phyloP scores from a whole-genome alignment of 352 stramenopile species.

The Phytophthora lateralis region DNA sequence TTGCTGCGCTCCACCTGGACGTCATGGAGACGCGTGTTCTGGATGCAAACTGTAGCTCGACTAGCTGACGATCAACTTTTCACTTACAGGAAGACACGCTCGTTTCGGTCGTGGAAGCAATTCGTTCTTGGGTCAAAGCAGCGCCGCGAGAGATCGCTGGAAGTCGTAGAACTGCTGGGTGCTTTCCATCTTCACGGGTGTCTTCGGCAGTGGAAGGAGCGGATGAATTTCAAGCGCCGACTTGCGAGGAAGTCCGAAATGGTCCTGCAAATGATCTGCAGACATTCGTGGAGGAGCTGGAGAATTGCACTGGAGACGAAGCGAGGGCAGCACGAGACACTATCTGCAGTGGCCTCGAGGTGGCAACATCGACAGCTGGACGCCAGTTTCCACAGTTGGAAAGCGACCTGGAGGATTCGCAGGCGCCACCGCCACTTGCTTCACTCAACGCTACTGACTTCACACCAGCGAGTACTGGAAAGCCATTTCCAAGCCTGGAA shows the following conservation, averaged over 20 bases:
- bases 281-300: slow-evolving; percentile 27
- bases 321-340: slow-evolving; percentile 16
- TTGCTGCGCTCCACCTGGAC: slow-evolving; percentile 17
- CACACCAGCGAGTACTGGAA: slow-evolving; percentile 22
- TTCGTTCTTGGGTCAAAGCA: slow-evolving; percentile 6
- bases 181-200: slow-evolving; percentile 12
- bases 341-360: slow-evolving; percentile 22
- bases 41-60: slow-evolving; percentile 2
- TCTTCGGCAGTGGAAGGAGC: slow-evolving; percentile 30
- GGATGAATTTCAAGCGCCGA: slow-evolving; percentile 4
- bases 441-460: slow-evolving; percentile 7
- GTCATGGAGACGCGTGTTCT: slow-evolving; percentile 28
- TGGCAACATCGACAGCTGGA: slow-evolving; percentile 35
- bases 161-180: slow-evolving; percentile 14
- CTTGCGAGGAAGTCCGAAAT: neutral
- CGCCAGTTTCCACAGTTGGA: slow-evolving; percentile 41
- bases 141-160: neutral
- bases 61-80: slow-evolving; percentile 23
- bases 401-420: slow-evolving; percentile 35
- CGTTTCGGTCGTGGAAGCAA: slow-evolving; percentile 33
- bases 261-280: neutral
- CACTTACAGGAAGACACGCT: slow-evolving; percentile 5
- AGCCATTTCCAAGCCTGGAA: slow-evolving; percentile 40
- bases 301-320: slow-evolving; percentile 14
- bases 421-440: slow-evolving; percentile 37